phyloP scores from a whole-genome alignment of 2,329 filamentous ascomycete genomes.

The Ampelomyces quisqualis region DNA sequence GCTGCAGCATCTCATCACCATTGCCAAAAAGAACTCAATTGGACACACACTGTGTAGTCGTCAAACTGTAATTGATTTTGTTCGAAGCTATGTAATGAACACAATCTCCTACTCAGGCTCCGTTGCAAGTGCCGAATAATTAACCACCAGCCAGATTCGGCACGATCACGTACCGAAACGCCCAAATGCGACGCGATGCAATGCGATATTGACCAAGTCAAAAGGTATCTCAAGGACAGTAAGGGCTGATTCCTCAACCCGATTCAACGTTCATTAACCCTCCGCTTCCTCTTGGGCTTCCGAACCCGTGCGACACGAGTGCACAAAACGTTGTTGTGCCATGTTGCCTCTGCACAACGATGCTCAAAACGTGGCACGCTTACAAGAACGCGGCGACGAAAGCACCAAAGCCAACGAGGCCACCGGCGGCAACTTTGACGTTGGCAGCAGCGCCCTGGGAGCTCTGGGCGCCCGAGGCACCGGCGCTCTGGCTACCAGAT shows the following conservation, averaged over 20 bases:
- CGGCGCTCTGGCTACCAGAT: constrained; percentile 8
- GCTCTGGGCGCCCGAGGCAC: constrained; percentile 12
- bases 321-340: constrained; percentile 16
- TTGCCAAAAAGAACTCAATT: too few species aligned
- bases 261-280: constrained; percentile 1
- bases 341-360: constrained; percentile 10
- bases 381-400: constrained; percentile 44
- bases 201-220: constrained; percentile 29
- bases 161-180: constrained; percentile 12
- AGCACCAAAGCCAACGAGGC: constrained; percentile 39
- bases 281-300: constrained; percentile 1
- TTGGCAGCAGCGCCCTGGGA: constrained; percentile 32
- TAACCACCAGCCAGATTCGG: constrained; percentile 16
- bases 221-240: constrained; percentile 38
- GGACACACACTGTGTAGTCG: too few species aligned
- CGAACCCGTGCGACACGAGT: constrained; percentile 14
- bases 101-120: too few species aligned
- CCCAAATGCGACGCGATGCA: constrained; percentile 17
- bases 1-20: background rate
- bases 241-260: constrained; percentile 5
- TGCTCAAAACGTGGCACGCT: constrained; percentile 13
- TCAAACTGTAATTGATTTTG: background rate
- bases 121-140: constrained; percentile 2
- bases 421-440: constrained; percentile 33
- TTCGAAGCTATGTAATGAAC: constrained; percentile 9